Conservation (phyloP, 106 monocot species). For the Narthecium ossifragum region DNA sequence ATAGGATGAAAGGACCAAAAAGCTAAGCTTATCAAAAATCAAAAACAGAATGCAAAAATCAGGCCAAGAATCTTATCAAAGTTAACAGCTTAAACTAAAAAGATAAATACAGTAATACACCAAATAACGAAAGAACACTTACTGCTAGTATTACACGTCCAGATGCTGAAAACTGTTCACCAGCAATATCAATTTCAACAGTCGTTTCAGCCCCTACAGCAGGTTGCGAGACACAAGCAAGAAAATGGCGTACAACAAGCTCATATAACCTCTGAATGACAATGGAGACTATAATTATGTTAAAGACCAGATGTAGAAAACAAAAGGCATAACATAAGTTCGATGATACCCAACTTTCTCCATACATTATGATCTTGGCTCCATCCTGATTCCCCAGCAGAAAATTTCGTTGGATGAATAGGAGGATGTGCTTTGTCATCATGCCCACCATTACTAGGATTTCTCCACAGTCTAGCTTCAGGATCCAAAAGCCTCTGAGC, state of each 20-base stretch:
- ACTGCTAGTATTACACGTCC: conserved; percentile 81
- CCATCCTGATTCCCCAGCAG: conserved; percentile 72
- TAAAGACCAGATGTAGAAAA: too few species aligned
- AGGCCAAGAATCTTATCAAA: too few species aligned
- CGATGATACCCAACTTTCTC: background rate
- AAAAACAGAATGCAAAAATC: too few species aligned
- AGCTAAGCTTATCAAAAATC: too few species aligned
- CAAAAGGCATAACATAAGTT: background rate
- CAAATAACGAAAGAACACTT: conserved; percentile 6
- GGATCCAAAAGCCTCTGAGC: conserved; percentile 74
- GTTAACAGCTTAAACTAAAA: too few species aligned
- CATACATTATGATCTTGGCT: conserved; percentile 78
- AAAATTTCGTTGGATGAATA: conserved; percentile 96
- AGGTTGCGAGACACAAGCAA: conserved; percentile 96
- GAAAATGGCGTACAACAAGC: conserved; percentile 95
- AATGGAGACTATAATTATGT: background rate
- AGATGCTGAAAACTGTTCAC: conserved; percentile 83
- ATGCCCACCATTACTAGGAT: conserved; percentile 91
- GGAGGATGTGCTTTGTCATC: conserved; percentile 99
- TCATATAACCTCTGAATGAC: conserved; percentile 80
- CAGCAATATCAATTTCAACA: conserved; percentile 95
- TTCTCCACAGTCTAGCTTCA: conserved; percentile 90
- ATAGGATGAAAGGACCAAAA: too few species aligned
- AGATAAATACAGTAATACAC: background rate
- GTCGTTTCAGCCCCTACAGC: conserved; percentile 94